Percentiles rank a stretch among this genome's conserved stretches.
These are phyloP conservation scores for Smallanthus sonchifolius DNA, from an alignment of 129 eudicot species.

Conservation along the genomic window DNA sequence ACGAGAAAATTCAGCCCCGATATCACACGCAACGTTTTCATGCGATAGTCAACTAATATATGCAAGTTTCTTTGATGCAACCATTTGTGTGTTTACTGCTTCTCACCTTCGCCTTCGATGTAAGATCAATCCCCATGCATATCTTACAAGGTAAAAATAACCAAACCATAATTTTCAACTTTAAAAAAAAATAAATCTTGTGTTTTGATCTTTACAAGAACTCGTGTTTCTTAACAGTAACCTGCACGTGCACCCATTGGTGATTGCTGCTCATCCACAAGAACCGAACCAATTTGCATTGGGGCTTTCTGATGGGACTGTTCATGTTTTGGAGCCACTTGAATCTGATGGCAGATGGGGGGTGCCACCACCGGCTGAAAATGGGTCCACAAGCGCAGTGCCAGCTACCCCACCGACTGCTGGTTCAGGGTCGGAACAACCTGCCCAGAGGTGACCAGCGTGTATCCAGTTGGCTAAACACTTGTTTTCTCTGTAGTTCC, in stretches of 20 bases:
- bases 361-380: slow-evolving; percentile 64
- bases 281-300: slow-evolving; percentile 86
- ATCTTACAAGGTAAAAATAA: slow-evolving; percentile 39
- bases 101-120: slow-evolving; percentile 66
- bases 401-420: slow-evolving; percentile 56
- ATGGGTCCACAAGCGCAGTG: slow-evolving; percentile 54
- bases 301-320: slow-evolving; percentile 84
- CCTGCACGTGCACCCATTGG: slow-evolving; percentile 70
- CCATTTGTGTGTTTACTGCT: slow-evolving; percentile 70
- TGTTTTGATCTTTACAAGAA: not conserved
- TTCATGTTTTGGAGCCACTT: slow-evolving; percentile 87
- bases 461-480: slow-evolving; percentile 24
- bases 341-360: slow-evolving; percentile 93
- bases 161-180: not conserved
- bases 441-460: slow-evolving; percentile 53
- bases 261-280: slow-evolving; percentile 93
- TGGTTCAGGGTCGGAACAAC: slow-evolving; percentile 66
- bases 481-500: slow-evolving; percentile 28
- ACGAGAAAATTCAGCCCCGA: slow-evolving; percentile 74
- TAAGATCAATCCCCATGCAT: slow-evolving; percentile 67
- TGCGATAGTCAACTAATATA: slow-evolving; percentile 90
- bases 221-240: slow-evolving; percentile 35
- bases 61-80: slow-evolving; percentile 79
- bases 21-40: slow-evolving; percentile 79
- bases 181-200: not conserved